Conservation (phyloP, 768 basidiomycete genomes). For the Boletus patriciae region DNA sequence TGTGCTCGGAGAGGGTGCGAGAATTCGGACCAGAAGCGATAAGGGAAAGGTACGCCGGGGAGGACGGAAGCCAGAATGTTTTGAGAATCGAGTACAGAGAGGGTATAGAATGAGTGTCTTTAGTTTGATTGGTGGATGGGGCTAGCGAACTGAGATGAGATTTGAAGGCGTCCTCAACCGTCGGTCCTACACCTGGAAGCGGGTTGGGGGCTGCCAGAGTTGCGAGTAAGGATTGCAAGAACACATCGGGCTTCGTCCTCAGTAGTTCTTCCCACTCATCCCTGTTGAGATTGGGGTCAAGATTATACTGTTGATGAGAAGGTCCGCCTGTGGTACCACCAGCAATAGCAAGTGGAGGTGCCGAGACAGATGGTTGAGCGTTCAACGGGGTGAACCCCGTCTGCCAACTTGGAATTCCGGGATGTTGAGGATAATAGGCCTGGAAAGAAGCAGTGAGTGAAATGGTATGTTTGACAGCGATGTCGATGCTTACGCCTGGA, state of each 20-base stretch:
- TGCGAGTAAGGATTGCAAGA: constrained; percentile 56
- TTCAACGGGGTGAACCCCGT: constrained; percentile 29
- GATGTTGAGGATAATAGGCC: constrained; percentile 36
- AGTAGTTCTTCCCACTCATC: constrained; percentile 68
- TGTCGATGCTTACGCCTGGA: constrained; percentile 26
- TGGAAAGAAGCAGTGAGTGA: constrained; percentile 12
- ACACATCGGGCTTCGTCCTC: constrained; percentile 53
- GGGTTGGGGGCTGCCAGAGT: constrained; percentile 65
- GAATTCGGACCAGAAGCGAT: constrained; percentile 69
- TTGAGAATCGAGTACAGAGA: constrained; percentile 74
- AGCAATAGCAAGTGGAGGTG: constrained; percentile 38
- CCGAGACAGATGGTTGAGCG: constrained; percentile 29
- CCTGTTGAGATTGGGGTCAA: constrained; percentile 53
- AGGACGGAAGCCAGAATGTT: constrained; percentile 82
- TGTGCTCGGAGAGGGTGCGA: constrained; percentile 69
- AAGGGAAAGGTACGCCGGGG: constrained; percentile 72
- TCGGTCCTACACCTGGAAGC: constrained; percentile 56
- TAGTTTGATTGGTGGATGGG: constrained; percentile 44
- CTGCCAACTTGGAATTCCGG: constrained; percentile 33
- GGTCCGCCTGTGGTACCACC: constrained; percentile 16
- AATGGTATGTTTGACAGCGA: background rate
- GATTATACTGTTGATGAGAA: constrained; percentile 31
- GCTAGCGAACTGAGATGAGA: constrained; percentile 69
- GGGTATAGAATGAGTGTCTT: constrained; percentile 55
- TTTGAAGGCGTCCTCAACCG: constrained; percentile 76